Percentiles rank a stretch among this genome's conserved stretches.
Evolutionary conservation across 2,329 filamentous ascomycete species (phyloP).

Genomic region (Periconia digitata): DNA sequence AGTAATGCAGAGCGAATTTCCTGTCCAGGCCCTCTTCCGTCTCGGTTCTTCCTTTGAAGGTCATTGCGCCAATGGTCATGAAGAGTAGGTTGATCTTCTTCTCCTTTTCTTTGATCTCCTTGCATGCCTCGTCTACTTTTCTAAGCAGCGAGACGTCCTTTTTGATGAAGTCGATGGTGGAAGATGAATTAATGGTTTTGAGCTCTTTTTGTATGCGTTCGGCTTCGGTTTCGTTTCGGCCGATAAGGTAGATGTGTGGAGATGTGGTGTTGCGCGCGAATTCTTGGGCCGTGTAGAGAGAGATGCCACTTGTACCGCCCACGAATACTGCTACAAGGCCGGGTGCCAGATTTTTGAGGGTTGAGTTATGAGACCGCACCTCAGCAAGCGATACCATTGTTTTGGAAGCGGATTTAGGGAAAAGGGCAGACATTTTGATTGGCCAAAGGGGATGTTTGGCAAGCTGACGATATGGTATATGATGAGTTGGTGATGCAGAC

Average conservation of each 20-base stretch:
- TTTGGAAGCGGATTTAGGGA: background rate
- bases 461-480: background rate
- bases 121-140: constrained; percentile 48
- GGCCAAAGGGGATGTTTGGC: background rate
- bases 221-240: constrained; percentile 44
- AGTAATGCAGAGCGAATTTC: constrained; percentile 36
- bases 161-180: constrained; percentile 45
- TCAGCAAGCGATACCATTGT: constrained; percentile 26
- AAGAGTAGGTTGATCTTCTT: constrained; percentile 58
- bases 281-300: constrained; percentile 47
- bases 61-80: constrained; percentile 54
- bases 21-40: constrained; percentile 41
- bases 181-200: constrained; percentile 40
- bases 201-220: constrained; percentile 41
- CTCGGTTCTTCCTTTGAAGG: constrained; percentile 41
- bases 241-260: constrained; percentile 48
- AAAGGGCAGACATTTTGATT: background rate
- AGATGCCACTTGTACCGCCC: constrained; percentile 49
- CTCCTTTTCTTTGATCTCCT: constrained; percentile 55
- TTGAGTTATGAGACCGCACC: constrained; percentile 27
- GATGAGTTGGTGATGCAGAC: background rate
- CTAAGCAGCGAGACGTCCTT: constrained; percentile 45
- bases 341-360: constrained; percentile 25
- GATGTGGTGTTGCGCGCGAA: constrained; percentile 43
- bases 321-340: constrained; percentile 39